phyloP scores from a whole-genome alignment of 345 rosid genomes.

The Theobroma cacao region DNA sequence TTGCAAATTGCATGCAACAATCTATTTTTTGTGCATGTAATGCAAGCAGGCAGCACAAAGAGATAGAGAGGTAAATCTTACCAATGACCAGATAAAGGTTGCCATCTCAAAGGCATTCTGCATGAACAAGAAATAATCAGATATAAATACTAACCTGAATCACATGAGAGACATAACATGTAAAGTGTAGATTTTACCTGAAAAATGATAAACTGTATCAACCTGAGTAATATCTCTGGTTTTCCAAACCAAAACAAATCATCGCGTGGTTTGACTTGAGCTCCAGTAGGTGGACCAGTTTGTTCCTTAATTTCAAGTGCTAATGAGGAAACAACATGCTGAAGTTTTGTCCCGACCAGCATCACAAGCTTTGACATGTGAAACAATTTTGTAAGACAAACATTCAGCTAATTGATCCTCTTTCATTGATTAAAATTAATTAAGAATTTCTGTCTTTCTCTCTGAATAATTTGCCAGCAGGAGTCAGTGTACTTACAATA shows the following conservation, averaged over 20 bases:
- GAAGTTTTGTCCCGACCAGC: constrained; percentile 90
- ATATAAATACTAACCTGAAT: background rate
- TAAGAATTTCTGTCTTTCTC: background rate
- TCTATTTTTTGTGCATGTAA: background rate
- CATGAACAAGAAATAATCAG: constrained; percentile 16
- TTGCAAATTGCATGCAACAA: background rate
- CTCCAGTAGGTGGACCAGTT: constrained; percentile 53
- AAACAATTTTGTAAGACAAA: constrained; percentile 10
- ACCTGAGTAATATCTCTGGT: constrained; percentile 67
- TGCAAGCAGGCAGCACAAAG: background rate
- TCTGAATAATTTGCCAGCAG: background rate
- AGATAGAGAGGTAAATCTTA: constrained; percentile 28
- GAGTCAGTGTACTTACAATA: constrained; percentile 51
- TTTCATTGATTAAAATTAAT: background rate
- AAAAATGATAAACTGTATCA: constrained; percentile 86
- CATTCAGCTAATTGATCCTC: background rate
- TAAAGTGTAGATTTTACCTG: constrained; percentile 42
- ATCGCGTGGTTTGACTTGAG: constrained; percentile 90
- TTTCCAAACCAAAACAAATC: constrained; percentile 93
- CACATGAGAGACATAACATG: background rate
- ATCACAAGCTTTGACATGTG: constrained; percentile 62
- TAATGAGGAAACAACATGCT: constrained; percentile 80
- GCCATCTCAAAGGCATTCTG: constrained; percentile 99
- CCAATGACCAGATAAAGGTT: constrained; percentile 92
- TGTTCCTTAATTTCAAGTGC: constrained; percentile 86